A percentile compares a stretch with the other conserved stretches of the same genome.
Conservation (phyloP, 1,284 basidiomycete species). For the Fomitopsis schrenkii region DNA sequence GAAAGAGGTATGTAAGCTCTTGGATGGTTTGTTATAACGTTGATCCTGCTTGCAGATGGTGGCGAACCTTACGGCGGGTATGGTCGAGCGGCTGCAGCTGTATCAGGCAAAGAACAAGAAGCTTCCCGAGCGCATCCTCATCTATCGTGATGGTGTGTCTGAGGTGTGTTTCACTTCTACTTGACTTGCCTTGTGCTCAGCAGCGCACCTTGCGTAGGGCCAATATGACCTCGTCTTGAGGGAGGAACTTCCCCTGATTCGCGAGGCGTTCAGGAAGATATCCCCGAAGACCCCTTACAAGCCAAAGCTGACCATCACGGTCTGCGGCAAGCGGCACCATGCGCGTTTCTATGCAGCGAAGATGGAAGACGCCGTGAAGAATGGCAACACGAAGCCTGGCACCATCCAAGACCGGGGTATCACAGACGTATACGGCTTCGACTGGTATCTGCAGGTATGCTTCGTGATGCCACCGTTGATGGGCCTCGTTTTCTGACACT, state of each 20-base stretch:
- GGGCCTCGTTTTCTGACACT: neutral
- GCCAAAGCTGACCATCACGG: conserved; percentile 65
- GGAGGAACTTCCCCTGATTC: conserved; percentile 55
- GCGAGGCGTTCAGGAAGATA: conserved; percentile 53
- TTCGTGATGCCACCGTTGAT: neutral
- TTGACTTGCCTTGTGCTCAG: neutral
- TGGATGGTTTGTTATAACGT: neutral
- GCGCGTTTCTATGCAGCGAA: conserved; percentile 61
- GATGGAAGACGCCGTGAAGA: conserved; percentile 42
- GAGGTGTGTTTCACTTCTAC: conserved; percentile 38
- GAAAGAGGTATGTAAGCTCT: conserved; percentile 51
- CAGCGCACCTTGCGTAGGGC: conserved; percentile 38
- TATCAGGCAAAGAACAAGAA: conserved; percentile 49
- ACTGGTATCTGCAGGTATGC: conserved; percentile 67
- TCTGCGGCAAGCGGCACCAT: conserved; percentile 80
- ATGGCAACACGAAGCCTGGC: conserved; percentile 71
- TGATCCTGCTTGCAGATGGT: conserved; percentile 48
- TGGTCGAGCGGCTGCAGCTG: conserved; percentile 59
- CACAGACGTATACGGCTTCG: conserved; percentile 67
- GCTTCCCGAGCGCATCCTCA: conserved; percentile 59
- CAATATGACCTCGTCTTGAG: conserved; percentile 59
- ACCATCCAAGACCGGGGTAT: conserved; percentile 74
- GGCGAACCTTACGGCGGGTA: conserved; percentile 58
- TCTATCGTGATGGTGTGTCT: conserved; percentile 75
- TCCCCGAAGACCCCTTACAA: conserved; percentile 43